phyloP scores from a whole-genome alignment of 2,329 filamentous ascomycete genomes.

The Fusarium chlamydosporum region DNA sequence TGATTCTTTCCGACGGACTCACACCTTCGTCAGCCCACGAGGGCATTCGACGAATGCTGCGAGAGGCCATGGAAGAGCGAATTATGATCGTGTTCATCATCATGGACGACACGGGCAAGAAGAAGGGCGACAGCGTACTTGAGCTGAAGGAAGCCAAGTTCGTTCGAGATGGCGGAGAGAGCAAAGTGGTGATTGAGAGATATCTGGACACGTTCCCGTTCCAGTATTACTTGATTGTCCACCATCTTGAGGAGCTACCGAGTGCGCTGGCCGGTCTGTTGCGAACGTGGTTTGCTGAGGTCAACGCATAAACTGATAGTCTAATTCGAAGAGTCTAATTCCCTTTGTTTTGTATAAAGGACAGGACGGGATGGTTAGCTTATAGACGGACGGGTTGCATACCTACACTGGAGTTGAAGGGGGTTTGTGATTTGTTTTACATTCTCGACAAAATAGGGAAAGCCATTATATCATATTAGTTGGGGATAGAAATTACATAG shows the following conservation, averaged over 20 bases:
- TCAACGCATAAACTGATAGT: conserved; percentile 60
- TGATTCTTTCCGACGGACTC: conserved; percentile 94
- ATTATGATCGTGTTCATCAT: conserved; percentile 99
- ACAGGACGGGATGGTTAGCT: neutral
- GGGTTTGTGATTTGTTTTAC: conserved; percentile 2
- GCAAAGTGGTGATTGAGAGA: conserved; percentile 83
- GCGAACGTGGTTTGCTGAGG: conserved; percentile 94
- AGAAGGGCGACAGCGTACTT: conserved; percentile 77
- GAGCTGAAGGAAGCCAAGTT: conserved; percentile 92
- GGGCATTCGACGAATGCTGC: conserved; percentile 82
- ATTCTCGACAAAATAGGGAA: conserved; percentile 9
- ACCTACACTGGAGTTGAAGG: conserved; percentile 31
- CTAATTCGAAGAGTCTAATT: conserved; percentile 13
- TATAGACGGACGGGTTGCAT: conserved; percentile 21
- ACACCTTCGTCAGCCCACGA: conserved; percentile 87
- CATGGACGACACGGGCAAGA: conserved; percentile 75
- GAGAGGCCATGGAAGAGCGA: conserved; percentile 90
- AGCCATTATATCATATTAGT: neutral
- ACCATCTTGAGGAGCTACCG: conserved; percentile 91
- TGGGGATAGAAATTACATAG: conserved; percentile 10
- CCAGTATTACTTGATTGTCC: conserved; percentile 94
- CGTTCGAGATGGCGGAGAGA: conserved; percentile 73
- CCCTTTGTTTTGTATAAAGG: conserved; percentile 1
- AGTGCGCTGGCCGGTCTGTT: conserved; percentile 87
- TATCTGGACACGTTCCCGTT: conserved; percentile 98